phyloP scores from a whole-genome alignment of 306 rosid genomes.

The Prunus mongolica region DNA sequence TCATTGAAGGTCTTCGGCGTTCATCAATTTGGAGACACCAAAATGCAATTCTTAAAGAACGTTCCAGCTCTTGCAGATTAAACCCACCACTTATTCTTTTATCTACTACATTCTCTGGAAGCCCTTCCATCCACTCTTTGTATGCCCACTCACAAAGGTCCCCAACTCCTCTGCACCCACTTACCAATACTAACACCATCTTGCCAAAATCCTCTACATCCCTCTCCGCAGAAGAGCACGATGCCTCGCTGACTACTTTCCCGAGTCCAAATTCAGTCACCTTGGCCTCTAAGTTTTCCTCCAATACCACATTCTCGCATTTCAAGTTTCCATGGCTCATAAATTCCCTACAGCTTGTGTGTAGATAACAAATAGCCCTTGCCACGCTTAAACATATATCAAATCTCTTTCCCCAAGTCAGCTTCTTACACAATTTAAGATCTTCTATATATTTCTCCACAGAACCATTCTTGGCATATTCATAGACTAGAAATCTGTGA shows the following conservation, averaged over 20 bases:
- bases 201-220: constrained; percentile 72
- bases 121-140: constrained; percentile 58
- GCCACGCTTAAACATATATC: constrained; percentile 69
- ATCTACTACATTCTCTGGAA: constrained; percentile 44
- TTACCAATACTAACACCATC: constrained; percentile 51
- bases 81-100: constrained; percentile 41
- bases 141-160: constrained; percentile 57
- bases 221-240: constrained; percentile 48
- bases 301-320: constrained; percentile 59
- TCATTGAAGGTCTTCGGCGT: constrained; percentile 60
- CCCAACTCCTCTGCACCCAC: constrained; percentile 33
- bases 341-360: constrained; percentile 75
- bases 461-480: constrained; percentile 59
- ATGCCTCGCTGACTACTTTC: constrained; percentile 32
- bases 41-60: constrained; percentile 61
- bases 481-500: constrained; percentile 55
- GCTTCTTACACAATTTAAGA: constrained; percentile 49
- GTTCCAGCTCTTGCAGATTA: constrained; percentile 48
- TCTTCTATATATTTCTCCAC: constrained; percentile 46
- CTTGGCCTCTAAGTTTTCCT: constrained; percentile 54
- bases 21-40: constrained; percentile 81
- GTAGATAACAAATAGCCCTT: constrained; percentile 65
- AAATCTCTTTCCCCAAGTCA: constrained; percentile 67
- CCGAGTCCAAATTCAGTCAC: constrained; percentile 65
- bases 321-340: constrained; percentile 66